A percentile compares a stretch with the other conserved stretches of the same genome.
Evolutionary conservation across 169 alveolate genomes (phyloP).

Genomic region (Cytauxzoon felis): DNA sequence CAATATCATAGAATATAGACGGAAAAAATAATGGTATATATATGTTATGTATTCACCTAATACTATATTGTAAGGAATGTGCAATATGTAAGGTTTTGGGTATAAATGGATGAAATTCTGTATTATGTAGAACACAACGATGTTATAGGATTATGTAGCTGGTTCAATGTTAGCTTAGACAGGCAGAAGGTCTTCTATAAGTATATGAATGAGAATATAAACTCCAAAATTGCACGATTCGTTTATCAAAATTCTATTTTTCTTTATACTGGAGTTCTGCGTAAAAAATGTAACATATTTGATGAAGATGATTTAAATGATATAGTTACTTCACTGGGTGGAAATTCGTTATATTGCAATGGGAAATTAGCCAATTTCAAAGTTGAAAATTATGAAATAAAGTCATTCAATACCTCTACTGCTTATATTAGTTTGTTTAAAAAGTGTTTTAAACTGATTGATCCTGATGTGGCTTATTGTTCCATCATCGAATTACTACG

Average conservation of each 20-base stretch:
- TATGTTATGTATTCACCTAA: constrained; percentile 15
- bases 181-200: constrained; percentile 1
- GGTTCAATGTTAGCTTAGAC: constrained; percentile 27
- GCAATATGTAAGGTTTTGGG: constrained; percentile 16
- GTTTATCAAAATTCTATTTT: constrained; percentile 35
- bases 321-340: constrained; percentile 52
- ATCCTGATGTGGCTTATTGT: constrained; percentile 15
- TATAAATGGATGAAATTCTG: constrained; percentile 2
- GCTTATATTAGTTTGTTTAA: constrained; percentile 13
- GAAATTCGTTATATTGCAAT: not conserved
- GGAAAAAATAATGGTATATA: constrained; percentile 17
- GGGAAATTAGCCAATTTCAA: not conserved
- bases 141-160: constrained; percentile 2
- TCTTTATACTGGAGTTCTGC: constrained; percentile 20
- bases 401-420: not conserved
- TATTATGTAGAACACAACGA: constrained; percentile 2
- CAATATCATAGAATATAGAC: not conserved
- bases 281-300: not conserved
- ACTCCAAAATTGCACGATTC: not conserved
- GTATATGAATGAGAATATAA: not conserved
- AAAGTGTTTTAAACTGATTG: constrained; percentile 31
- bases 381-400: not conserved
- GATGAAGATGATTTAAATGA: constrained; percentile 20
- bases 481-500: constrained; percentile 25
- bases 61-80: constrained; percentile 8